Base-by-base conservation (phyloP, 441 rosid genomes). In the Populus hybrid region DNA sequence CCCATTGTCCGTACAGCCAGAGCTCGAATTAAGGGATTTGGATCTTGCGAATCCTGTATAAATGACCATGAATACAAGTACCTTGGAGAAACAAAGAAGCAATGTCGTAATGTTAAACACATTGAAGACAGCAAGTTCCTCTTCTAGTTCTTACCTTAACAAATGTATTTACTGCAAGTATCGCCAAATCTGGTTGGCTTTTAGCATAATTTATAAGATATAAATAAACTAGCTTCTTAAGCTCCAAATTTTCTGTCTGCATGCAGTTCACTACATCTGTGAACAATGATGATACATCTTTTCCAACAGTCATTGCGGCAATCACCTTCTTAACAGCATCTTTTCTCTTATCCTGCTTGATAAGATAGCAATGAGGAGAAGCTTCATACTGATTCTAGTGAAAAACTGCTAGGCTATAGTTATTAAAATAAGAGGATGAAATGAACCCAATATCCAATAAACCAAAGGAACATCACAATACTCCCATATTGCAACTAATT, bases 221-320 rank as follows among this genome's bases (percentile, higher is more conserved):
- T n/a, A n/a, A n/a, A n/a, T n/a, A n/a, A n/a, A n/a, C 99, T 70
- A 95, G 93, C 89, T 95, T 95, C 85, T 95, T 95, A 79, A 95
- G 89, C 92, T 95, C 98, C 93, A 95, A 77, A 84, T 95, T 95
- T 84, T 95, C 99, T 4, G 99, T 95, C 88, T 95, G 99, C 99
- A 95, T 95, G 84, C 99, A 95, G 86, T 94, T 95, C 77, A 95
- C 99, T 12, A 95, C 99, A 85, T 95, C 99, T 0, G 99, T 93
- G 84, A 95, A 95, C 74, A 95, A 85, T 0, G 95, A 95, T 2
- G 99, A 95, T 24, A 95, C 99, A 82, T 95, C 99, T 76, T 95
- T 95, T 72, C 99, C 99, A 77, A 95, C 99, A 4, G 99, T 95
- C 99, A 95, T 95, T 1, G 99, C 99, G 71, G 99, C 99, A 87